Base-by-base conservation (phyloP, 108 stramenopile species). In the Schizochytrium sp. region DNA sequence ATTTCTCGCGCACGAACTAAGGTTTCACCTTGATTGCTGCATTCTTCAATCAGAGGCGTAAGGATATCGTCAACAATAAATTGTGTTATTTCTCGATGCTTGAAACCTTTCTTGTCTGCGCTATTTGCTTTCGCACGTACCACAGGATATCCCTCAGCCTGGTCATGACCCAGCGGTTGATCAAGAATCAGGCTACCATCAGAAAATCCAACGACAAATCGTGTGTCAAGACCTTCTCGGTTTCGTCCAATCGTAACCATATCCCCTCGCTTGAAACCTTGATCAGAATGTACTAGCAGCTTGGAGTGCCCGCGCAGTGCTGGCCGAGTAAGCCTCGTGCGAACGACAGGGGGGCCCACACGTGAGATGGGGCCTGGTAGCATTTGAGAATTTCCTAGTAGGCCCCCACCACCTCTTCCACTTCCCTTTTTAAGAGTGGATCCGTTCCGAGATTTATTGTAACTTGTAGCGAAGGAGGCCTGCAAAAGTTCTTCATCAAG, bases 111-210 rank as follows among this genome's bases (percentile, higher is more conserved):
- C 3, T n/a, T 2, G 28, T 83, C 76, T 1, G 53, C 28, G 15
- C 28, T 83, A 53, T 55, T 83, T 10, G 76, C 47, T 28, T 40
- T 12, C 13, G n/a, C 76, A 5, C 38, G 28, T 13, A 83, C 47
- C 2, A 83, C 76, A 42, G 76, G 53, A 38, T 2, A 0, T n/a
- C 76, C 76, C 55, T 55, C 76, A n/a, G 49, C 76, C 38, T 83
- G 76, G 40, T 55, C 76, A 28, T 38, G 40, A n/a, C 38, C 76
- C 0, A 83, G 15, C 1, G 47, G 50, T 10, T 38, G 53, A 53
- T 83, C 76, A 50, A 83, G 15, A 42, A 83, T 55, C n/a, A 83
- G 47, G 76, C 76, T 17, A 5, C 50, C 47, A 83, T 83, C 76
- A 10, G 47, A 55, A 13, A 83, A 83, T 0, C 76, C 76, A 42